Base-by-base conservation (phyloP, 1,139 yeast genomes). In the Taphrina flavorubra region DNA sequence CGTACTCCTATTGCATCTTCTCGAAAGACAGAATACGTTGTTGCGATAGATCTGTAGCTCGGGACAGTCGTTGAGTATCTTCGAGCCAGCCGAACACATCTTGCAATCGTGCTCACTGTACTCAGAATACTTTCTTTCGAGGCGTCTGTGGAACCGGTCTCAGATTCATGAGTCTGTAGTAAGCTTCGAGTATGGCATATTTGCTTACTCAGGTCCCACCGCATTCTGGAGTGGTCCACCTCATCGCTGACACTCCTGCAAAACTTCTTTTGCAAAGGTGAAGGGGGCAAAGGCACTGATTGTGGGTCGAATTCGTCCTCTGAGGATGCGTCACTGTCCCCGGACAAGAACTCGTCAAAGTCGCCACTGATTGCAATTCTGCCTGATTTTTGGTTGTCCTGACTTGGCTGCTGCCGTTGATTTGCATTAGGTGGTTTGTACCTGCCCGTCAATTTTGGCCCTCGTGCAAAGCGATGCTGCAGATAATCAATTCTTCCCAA, bases 381-480 rank as follows among this genome's bases (percentile, higher is more conserved):
- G 42, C 42, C 42, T 11, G 42, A 39, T 10, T 14, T 39, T 20
- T 36, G 36, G n/a, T 20, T 8, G 36, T 25, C n/a, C 53, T 49
- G 53, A 46, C 51, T 2, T 46, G 11, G 18, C 20, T 20, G 53
- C 18, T 11, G 13, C 6, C 18, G 8, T 44, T 16, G 47, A 44
- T 14, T 44, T n/a, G 47, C 18, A 7, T 13, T 8, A 4, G 31
- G 31, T 25, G 31, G 31, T n/a, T 44, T 44, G n/a, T n/a, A 44
- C 18, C 55, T 20, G 14, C 55, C 65, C 20, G 39, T 31, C 59
- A 47, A n/a, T 51, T 13, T 7, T 20, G 42, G 18, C 44, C 51
- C 55, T 14, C 46, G 34, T 20, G 68, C 68, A 25, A 65, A 65
- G 37, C 53, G 51, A 47, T 65, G 68, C 44, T 65, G 68, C 42